Base-by-base conservation (phyloP, 805 yeast genomes). In the Candida pseudoglaebosa region DNA sequence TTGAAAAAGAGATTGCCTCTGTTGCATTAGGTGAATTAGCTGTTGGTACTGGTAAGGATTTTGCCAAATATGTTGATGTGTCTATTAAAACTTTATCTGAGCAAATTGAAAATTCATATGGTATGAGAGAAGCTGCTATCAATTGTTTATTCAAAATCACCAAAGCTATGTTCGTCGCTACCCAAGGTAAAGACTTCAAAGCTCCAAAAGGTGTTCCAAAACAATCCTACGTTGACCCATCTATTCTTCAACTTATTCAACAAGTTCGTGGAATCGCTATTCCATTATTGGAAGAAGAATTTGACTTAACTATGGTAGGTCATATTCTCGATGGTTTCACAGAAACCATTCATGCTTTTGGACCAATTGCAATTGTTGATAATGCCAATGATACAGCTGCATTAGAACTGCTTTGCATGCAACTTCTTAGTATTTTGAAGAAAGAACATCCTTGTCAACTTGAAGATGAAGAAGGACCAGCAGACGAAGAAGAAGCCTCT, bases 1-100 rank as follows among this genome's bases (percentile, higher is more conserved):
- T 86, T 52, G 99, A 91, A 68, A 91, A 91, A 67, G 96, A 90
- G 67, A 86, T 88, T 49, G 96, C 96, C n/a, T 76, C 90, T 33
- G 87, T 88, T 54, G 93, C 96, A 5, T 67, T 89, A 49, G 78
- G 86, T 36, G 98, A 93, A 59, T 77, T 90, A 58, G 95, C 96
- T 37, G 63, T 75, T 39, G 96, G 95, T 52, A 85, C 96, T 35
- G 84, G 89, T 56, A 81, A 77, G 42, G 80, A 80, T 38, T 89
- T 91, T 65, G 76, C 81, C 54, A 80, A 80, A 53, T 88, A 80
- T 54, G 83, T 88, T 44, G 88, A 86, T 59, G 65, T 79, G 41
- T 74, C 89, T 18, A 65, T 84, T 50, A 71, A 73, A 46, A 73
- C 78, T 15, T 71, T 87, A 48, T 65, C 73, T 35, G 84, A 80